A percentile compares a stretch with the other conserved stretches of the same genome.
Conservation (phyloP, 345 rosid species). For the Ceriops zippeliana region DNA sequence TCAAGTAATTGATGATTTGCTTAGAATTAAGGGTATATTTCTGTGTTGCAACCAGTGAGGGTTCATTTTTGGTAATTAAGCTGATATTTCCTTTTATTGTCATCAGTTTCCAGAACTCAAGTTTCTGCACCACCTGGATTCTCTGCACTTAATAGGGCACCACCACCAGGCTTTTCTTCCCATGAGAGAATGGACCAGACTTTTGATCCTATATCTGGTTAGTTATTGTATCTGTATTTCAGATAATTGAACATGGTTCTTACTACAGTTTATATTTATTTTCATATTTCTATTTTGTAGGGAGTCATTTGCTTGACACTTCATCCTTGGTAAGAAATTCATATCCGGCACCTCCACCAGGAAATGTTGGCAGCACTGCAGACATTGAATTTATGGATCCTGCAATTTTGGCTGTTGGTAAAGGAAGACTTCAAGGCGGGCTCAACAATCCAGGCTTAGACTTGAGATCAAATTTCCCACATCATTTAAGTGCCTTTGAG, state of each 20-base stretch:
- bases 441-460: constrained; percentile 51
- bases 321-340: constrained; percentile 51
- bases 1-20: neutral
- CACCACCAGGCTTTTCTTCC: constrained; percentile 89
- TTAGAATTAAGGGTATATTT: neutral
- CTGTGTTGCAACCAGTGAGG: neutral
- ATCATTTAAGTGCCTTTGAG: constrained; percentile 49
- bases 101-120: constrained; percentile 57
- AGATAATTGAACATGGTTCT: neutral
- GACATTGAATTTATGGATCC: constrained; percentile 91
- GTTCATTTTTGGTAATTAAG: neutral
- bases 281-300: constrained; percentile 29
- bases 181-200: constrained; percentile 51
- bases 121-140: constrained; percentile 88
- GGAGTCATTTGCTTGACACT: constrained; percentile 48
- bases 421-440: constrained; percentile 61
- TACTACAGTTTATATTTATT: neutral
- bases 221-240: constrained; percentile 16
- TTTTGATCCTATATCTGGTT: constrained; percentile 51
- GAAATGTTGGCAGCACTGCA: constrained; percentile 36
- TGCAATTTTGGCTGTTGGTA: constrained; percentile 92
- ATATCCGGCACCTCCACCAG: constrained; percentile 39
- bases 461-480: constrained; percentile 46
- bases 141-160: constrained; percentile 66
- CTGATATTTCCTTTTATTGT: neutral